Base-by-base conservation (phyloP, 352 stramenopile genomes). In the Pythium vanterpoolii region DNA sequence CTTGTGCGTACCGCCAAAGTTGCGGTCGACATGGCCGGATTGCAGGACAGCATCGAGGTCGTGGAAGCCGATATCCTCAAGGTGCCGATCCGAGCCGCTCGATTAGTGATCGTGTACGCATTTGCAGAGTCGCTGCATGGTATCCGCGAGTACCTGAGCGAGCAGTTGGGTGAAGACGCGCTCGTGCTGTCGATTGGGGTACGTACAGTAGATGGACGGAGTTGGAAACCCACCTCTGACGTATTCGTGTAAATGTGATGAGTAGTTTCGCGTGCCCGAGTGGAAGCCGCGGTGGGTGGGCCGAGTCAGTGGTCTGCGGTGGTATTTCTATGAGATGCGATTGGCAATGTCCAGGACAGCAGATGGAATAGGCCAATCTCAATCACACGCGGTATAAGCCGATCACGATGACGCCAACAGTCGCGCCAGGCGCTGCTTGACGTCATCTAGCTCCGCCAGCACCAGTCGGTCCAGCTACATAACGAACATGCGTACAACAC, bases 51-150 rank as follows among this genome's bases (percentile, higher is more conserved):
- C 16, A 86, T 95, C 60, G 23, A 56, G 0, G 66, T 93, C n/a
- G 21, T 76, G 4, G 42, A 79, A 10, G 72, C 64, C 31, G 83
- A 93, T 50, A 79, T 95, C 63, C 65, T 92, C 68, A 31, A 57
- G 23, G 56, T 68, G 7, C 64, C 83, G 43, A 77, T 93, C 43
- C 74, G 66, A 10, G 31, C 43, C 18, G 85, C 82, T 13, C 65
- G 68, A 14, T 39, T 95, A 19, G 86, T 93, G 30, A 89, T 95
- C 60, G 79, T 93, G 13, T 95, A 95, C 58, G 86, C 86, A 10
- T 95, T 93, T 43, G 78, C 78, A 18, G 79, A 91, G 67, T 86
- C 83, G n/a, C 59, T 95, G 21, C 48, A 63, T 18, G 71, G 74
- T 0, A 93, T 93, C 49, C 69, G 80, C 24, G 58, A 83, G 49